Evolutionary conservation across 2,329 filamentous ascomycete species (phyloP), one percentile per base, ranked within the genome.

Genomic region (Lecanoromycetidae sp.): DNA sequence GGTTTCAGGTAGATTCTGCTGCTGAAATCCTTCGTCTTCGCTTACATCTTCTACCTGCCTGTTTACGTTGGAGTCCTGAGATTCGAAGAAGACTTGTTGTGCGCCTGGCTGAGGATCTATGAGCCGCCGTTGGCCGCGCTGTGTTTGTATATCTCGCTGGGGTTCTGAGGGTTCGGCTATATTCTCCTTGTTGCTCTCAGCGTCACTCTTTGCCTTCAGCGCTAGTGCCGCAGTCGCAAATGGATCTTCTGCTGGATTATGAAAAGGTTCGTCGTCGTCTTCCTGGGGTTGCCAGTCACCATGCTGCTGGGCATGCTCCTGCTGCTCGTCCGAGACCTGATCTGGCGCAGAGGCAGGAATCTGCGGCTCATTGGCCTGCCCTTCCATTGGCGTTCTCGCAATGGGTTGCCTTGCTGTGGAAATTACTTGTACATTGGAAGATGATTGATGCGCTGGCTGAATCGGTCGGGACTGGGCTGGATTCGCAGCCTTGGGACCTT

Each of bases 171-270:
- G 17, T 25, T 41, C 33, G 13, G 33, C 33, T 10, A 53, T 20
- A 26, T 54, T 54, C 32, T 54, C 53, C 27, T 55, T 55, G 15
- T 53, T 55, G 15, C 39, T 52, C 36, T 53, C 51, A 13, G 39
- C 42, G 15, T 52, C 44, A 9, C 15, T n/a, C 32, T 33, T 20
- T 30, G 20, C 13, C n/a, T 6, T 27, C 17, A 32, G 17, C 15
- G 27, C 19, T 6, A 3, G n/a, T 5, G 30, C 10, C 9, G 22
- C n/a, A 4, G 7, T 10, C 1, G 7, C 4, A 4, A 33, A 27
- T 15, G 27, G 2, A 4, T 33, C 26, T 17, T 9, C 2, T 19
- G 27, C 20, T 30, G 3, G 15, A 19, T 9, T n/a, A 17, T 17
- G 13, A 2, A 20, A 15, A 17, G 2, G 25, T 41, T 32, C 25